phyloP scores from a whole-genome alignment of 140 eudicot genomes.

The Flaveria floridana region DNA sequence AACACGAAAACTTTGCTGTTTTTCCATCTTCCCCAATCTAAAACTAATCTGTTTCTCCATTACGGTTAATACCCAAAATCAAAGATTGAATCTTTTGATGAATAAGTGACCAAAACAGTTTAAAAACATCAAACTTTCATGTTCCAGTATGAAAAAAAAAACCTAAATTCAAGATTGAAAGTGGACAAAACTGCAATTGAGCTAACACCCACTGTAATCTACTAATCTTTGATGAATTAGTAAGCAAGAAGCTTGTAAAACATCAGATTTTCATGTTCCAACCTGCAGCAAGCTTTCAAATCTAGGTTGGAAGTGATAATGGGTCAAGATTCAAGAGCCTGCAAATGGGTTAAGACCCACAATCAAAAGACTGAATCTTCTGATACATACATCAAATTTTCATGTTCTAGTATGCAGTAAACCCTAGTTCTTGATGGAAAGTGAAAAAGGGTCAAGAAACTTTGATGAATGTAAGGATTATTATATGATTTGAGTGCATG shows the following conservation, averaged over 20 bases:
- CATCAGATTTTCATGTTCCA: conserved; percentile 14
- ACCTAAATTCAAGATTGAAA: conserved; percentile 6
- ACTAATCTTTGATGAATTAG: conserved; percentile 1
- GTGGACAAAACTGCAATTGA: neutral
- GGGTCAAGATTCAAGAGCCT: conserved; percentile 18
- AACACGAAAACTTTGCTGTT: conserved; percentile 46
- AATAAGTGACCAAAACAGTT: conserved; percentile 9
- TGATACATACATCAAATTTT: neutral
- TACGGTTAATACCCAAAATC: conserved; percentile 22
- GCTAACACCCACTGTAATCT: conserved; percentile 16
- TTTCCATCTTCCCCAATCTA: conserved; percentile 43
- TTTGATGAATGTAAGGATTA: neutral
- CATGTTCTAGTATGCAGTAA: neutral
- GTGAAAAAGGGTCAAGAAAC: conserved; percentile 3
- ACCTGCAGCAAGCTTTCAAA: conserved; percentile 3
- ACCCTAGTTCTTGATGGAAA: conserved; percentile 17
- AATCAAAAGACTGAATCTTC: conserved; percentile 17
- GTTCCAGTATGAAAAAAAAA: neutral
- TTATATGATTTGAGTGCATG: neutral
- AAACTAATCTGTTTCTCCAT: conserved; percentile 76
- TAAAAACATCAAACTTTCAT: conserved; percentile 19
- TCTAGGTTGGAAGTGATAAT: conserved; percentile 13
- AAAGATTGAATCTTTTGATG: conserved; percentile 17
- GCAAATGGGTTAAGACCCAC: conserved; percentile 19
- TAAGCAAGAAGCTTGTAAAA: conserved; percentile 13